Evolutionary conservation across 129 eudicot species (phyloP), one percentile per base, ranked within the genome.

Genomic region (Oenanthe sinensis): DNA sequence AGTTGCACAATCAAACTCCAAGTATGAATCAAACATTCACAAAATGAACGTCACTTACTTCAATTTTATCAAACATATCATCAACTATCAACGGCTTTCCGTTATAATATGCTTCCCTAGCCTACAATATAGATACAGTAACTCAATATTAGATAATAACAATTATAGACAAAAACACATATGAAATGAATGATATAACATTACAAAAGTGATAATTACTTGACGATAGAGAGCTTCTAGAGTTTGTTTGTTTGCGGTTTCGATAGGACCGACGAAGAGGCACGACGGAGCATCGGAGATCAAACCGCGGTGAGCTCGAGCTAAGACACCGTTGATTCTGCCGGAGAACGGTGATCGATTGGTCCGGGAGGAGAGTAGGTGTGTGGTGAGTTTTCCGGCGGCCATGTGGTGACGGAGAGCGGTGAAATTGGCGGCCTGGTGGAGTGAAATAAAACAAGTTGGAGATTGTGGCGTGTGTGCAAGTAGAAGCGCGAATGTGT

Each of bases 211-310:
- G 3, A 45, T 19, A n/a, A 4, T 47, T 80, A 91, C 98, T 70
- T 94, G 98, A 37, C 96, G 92, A 83, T 94, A 94, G 36, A 94
- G 98, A 52, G 98, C 98, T 87, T 94, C 98, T 3, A 94, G 88
- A 43, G 93, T 94, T 81, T 94, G 96, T 75, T 91, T 90, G 77
- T 84, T 88, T 11, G 97, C 98, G 54, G 86, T 84, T 74, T 94
- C 97, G 7, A 94, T 62, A 10, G 97, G 96, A 9, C 97, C 98
- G 36, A 94, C 93, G 81, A 91, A 94, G 14, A 94, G 43, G 77
- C 98, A 94, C 5, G 98, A 94, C 42, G 98, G 98, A 13, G 93
- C 98, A 55, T 91, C 96, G 11, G 84, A 69, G 19, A 82, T 75
- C 19, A 78, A 79, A 22, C 71, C 55, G 16, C 83, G 84, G 71